Base-by-base conservation (phyloP, 2,329 filamentous ascomycete species). In the Trichoderma oligosporum region DNA sequence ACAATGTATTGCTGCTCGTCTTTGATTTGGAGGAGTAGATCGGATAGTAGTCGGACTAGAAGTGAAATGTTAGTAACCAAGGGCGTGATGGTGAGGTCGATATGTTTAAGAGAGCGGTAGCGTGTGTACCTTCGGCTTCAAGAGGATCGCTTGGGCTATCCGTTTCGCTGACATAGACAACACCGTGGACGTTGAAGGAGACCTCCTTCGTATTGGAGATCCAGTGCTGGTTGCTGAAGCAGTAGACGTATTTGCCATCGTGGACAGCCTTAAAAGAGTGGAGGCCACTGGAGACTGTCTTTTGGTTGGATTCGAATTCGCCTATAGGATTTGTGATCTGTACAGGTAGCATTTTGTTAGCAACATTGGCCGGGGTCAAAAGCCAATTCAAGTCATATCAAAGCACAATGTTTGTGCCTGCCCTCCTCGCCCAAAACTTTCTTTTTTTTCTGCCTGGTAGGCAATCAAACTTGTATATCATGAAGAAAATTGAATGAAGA, bases 211-310 rank as follows among this genome's bases (percentile, higher is more conserved):
- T 95, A 74, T 91, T 91, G 59, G 92, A 91, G 59, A 90, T 89
- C 91, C 93, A 99, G 74, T 94, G 88, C 80, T 97, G 93, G 76
- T 99, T 99, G 76, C 94, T 95, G 78, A 99, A 99, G 84, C 94
- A 99, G 84, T 99, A 99, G 58, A 83, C 79, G 78, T 89, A 97
- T 76, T 89, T 91, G 63, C 94, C 94, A 73, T 99, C 92, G 70
- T 85, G 77, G 66, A 82, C 79, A 51, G 94, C 92, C 36, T 85
- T 88, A 76, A 99, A 97, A 58, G 89, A 89, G 78, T 95, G 91
- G 75, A 97, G 93, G 71, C 94, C 94, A 66, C 89, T 92, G 61
- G 92, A 92, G 59, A 94, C 83, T 60, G 84, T 81, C 73, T 87
- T 88, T 71, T 95, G 84, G 74, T 90, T 87, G 68, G 89, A 81